These are phyloP conservation scores for Hypoxylon sp. DNA, from an alignment of 2,329 filamentous ascomycete species.

Conservation along the genomic window DNA sequence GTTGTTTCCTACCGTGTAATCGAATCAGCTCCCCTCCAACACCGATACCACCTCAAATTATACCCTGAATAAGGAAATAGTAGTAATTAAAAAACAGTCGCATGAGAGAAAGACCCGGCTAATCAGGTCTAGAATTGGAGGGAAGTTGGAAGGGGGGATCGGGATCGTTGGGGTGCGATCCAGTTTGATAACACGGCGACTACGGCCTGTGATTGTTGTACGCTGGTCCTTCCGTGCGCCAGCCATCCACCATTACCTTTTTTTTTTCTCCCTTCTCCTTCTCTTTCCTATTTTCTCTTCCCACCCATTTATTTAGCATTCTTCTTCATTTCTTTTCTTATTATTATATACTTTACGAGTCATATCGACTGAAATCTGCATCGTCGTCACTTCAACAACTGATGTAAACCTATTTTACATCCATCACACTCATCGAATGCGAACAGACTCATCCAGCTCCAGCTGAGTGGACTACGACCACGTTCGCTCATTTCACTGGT, in stretches of 20 bases:
- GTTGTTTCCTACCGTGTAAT: slow-evolving; percentile 24
- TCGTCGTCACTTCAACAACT: no score
- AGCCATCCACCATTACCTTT: not conserved
- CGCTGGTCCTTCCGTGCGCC: not conserved
- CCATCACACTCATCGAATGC: no score
- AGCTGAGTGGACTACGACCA: slow-evolving; percentile 37
- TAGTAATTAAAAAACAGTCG: slow-evolving; percentile 31
- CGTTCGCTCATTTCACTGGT: slow-evolving; percentile 40
- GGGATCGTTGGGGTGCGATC: slow-evolving; percentile 30
- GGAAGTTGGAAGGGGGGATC: slow-evolving; percentile 10
- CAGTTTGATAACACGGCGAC: slow-evolving; percentile 32
- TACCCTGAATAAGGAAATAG: slow-evolving; percentile 27
- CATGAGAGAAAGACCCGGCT: slow-evolving; percentile 35
- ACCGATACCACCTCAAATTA: slow-evolving; percentile 30
- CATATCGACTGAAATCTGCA: no score
- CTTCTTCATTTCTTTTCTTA: no score
- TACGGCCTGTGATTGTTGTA: slow-evolving; percentile 18
- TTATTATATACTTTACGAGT: no score
- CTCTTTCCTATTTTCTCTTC: not conserved
- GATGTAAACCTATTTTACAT: no score
- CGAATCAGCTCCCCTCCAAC: no score
- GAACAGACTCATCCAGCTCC: no score
- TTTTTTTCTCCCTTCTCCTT: not conserved
- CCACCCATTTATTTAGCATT: not conserved
- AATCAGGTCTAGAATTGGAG: slow-evolving; percentile 37